These are phyloP conservation scores for Pseudogymnoascus sp. DNA, from an alignment of 2,329 filamentous ascomycete genomes.

Conservation along the genomic window DNA sequence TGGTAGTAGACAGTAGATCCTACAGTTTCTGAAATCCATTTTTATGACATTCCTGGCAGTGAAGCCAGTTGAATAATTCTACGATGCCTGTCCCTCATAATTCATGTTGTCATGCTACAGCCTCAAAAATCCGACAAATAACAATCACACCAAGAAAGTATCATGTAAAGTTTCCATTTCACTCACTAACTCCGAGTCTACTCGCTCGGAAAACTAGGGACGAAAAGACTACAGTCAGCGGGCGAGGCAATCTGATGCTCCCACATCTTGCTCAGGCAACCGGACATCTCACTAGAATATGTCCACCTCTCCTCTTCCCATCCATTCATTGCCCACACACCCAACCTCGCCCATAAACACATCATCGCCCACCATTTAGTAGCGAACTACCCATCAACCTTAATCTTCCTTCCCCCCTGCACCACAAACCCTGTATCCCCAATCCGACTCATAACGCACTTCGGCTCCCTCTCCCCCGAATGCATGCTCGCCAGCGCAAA, in stretches of 20 bases:
- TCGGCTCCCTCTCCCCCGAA: conserved; percentile 62
- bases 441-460: conserved; percentile 77
- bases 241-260: not conserved
- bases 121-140: not conserved
- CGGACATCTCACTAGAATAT: not conserved
- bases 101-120: not conserved
- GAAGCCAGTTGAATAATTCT: not conserved
- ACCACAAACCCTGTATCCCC: conserved; percentile 24
- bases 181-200: not conserved
- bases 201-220: not conserved
- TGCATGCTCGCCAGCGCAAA: conserved; percentile 85
- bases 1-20: not conserved
- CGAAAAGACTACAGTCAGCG: not conserved
- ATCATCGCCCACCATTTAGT: not conserved
- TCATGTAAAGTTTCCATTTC: not conserved
- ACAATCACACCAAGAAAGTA: not conserved
- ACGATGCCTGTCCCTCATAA: not conserved
- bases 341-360: not conserved
- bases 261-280: not conserved
- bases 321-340: not conserved
- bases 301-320: not conserved
- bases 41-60: not conserved
- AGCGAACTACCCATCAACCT: not conserved
- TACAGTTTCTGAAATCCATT: not conserved
- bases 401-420: conserved; percentile 26